phyloP scores from a whole-genome alignment of 2,329 filamentous ascomycete genomes.

The Dactylellina parvicollis region DNA sequence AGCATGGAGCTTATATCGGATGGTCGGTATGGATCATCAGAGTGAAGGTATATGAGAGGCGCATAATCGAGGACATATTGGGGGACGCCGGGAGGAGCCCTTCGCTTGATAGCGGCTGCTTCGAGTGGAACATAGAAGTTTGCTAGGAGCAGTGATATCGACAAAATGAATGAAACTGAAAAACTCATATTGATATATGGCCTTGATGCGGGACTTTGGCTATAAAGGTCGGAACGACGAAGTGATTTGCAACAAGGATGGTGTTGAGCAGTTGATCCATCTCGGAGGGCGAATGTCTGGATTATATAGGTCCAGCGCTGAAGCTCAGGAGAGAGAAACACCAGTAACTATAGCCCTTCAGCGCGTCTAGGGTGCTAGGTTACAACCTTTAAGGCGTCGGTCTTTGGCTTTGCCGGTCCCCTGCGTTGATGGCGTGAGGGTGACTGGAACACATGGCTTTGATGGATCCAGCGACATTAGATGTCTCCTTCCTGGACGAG shows the following conservation, averaged over 20 bases:
- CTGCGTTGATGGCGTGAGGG: neutral
- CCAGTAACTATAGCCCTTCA: too few relatives aligned
- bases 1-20: slow-evolving; percentile 65
- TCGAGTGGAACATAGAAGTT: neutral
- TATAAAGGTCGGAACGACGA: too few relatives aligned
- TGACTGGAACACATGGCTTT: slow-evolving; percentile 3
- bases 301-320: too few relatives aligned
- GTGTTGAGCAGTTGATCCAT: too few relatives aligned
- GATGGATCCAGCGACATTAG: neutral
- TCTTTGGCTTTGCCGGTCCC: neutral
- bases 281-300: too few relatives aligned
- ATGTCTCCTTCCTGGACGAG: slow-evolving; percentile 31
- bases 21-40: slow-evolving; percentile 65
- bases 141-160: neutral
- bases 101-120: slow-evolving; percentile 3
- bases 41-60: slow-evolving; percentile 66
- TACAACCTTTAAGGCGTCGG: too few relatives aligned
- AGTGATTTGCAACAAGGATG: too few relatives aligned
- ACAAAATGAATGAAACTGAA: neutral
- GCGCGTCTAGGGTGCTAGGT: too few relatives aligned
- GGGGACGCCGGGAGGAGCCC: slow-evolving; percentile 30
- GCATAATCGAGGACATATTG: slow-evolving; percentile 59
- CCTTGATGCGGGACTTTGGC: too few relatives aligned
- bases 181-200: neutral
- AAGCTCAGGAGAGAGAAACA: too few relatives aligned